Percentiles rank a stretch among this genome's conserved stretches.
These are phyloP conservation scores for Eucalyptus decipiens DNA, from an alignment of 345 rosid genomes.

Conservation along the genomic window DNA sequence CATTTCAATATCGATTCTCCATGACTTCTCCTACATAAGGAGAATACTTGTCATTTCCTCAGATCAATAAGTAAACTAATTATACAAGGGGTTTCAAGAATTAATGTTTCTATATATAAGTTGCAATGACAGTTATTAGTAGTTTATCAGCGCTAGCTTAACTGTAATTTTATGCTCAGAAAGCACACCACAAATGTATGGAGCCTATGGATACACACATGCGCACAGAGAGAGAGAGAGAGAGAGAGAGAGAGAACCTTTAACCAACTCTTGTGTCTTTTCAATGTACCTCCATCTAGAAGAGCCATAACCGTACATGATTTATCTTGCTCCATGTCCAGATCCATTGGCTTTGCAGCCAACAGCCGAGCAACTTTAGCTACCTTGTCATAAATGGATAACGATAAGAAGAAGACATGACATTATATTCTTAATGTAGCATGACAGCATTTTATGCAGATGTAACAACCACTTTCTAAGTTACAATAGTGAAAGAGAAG, in stretches of 20 bases:
- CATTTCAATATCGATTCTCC: not conserved
- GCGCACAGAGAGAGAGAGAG: not conserved
- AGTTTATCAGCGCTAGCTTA: not conserved
- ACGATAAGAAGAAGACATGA: not conserved
- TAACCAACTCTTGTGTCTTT: constrained; percentile 89
- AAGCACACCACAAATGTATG: not conserved
- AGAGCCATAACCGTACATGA: constrained; percentile 82
- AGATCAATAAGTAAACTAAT: not conserved
- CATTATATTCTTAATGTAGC: not conserved
- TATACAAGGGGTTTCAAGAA: not conserved
- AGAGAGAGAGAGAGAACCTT: constrained; percentile 28
- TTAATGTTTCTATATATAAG: not conserved
- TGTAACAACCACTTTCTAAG: not conserved
- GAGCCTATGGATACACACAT: not conserved
- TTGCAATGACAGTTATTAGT: not conserved
- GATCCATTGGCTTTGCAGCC: constrained; percentile 51
- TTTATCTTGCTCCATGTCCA: constrained; percentile 24
- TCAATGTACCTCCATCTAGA: constrained; percentile 78
- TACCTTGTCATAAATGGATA: constrained; percentile 20
- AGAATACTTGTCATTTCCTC: not conserved
- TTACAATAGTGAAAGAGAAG: not conserved
- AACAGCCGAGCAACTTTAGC: constrained; percentile 74
- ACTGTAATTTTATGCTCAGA: not conserved
- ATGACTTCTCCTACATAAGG: not conserved
- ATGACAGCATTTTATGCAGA: not conserved